These are phyloP conservation scores for Apodospora peruviana DNA, from an alignment of 495 filamentous ascomycete species.

Conservation along the genomic window DNA sequence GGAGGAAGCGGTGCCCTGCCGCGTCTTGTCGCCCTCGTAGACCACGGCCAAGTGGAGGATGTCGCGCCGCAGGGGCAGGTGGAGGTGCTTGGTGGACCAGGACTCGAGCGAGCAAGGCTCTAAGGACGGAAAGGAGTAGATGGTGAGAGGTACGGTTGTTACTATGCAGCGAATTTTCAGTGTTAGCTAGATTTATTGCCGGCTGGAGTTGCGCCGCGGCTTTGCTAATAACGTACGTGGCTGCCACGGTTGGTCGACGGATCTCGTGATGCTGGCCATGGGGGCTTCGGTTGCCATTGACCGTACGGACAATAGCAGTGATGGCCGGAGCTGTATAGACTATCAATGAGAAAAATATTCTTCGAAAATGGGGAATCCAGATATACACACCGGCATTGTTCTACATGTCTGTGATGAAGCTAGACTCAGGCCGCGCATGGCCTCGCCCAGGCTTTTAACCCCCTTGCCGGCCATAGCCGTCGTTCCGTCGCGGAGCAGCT, in stretches of 20 bases:
- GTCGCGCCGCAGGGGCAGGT: conserved; percentile 82
- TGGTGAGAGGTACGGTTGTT: conserved; percentile 65
- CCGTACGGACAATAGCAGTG: conserved; percentile 35
- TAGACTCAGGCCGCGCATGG: conserved; percentile 36
- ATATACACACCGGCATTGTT: conserved; percentile 22
- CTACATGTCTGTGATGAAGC: conserved; percentile 35
- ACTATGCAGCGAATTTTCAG: conserved; percentile 30
- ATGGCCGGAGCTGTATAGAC: conserved; percentile 15
- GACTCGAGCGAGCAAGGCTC: conserved; percentile 74
- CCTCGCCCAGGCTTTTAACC: conserved; percentile 41
- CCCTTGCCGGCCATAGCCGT: conserved; percentile 38
- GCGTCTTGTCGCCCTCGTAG: conserved; percentile 85
- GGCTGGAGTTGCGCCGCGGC: not conserved
- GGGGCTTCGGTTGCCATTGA: conserved; percentile 76
- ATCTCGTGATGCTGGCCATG: conserved; percentile 37
- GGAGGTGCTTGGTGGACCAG: conserved; percentile 75
- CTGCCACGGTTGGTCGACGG: conserved; percentile 21
- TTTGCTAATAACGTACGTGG: conserved; percentile 11
- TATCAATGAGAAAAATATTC: not conserved
- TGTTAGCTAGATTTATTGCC: not conserved
- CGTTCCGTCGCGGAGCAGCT: conserved; percentile 4
- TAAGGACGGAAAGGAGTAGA: conserved; percentile 86
- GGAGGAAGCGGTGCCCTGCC: conserved; percentile 78
- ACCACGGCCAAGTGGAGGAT: conserved; percentile 88
- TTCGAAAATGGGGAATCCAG: not conserved